Evolutionary conservation across 2,329 filamentous ascomycete genomes (phyloP), one percentile per base, ranked within the genome.

Genomic region (Aspergillus calidoustus): DNA sequence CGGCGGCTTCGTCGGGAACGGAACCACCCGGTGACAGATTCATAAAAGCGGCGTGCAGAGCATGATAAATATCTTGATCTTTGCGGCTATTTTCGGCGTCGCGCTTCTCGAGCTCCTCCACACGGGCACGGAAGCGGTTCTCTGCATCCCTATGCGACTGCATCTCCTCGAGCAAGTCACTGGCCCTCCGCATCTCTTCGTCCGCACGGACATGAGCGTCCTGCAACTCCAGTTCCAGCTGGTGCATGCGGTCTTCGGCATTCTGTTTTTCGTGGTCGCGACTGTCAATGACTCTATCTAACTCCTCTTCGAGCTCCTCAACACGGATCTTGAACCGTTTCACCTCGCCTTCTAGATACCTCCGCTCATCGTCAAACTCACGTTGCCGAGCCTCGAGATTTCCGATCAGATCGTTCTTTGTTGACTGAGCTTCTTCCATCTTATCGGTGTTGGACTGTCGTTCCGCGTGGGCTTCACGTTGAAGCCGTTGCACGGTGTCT

Each of bases 361-460:
- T 92, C 44, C 95, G 87, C 76, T 98, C 94, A 54, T 89, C 88
- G 41, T 91, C 83, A 68, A 97, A 97, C 71, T 98, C 95, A 28
- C 87, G 88, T 76, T 97, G 92, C 66, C 96, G 86, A 13, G 93
- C 91, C 72, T 98, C 93, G 80, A 99, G 92, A 72, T 99, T 99
- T 66, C 92, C 90, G 78, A 99, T 88, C 9, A 99, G 86, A 75
- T 98, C 95, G 69, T 91, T 91, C 76, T 99, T 99, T 1, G 91
- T 97, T 3, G 92, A 93, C 69, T 95, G 92, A 6, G 87, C 91
- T 75, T 98, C 94, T 65, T 95, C 88, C 64, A 97, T 71, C 82
- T 86, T 79, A 85, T 89, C 72, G 86, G 86, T 69, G 87, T 84
- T 68, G 81, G 85, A 72, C 86, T 86, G 67, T 83, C 85, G 54